A percentile compares a stretch with the other conserved stretches of the same genome.
phyloP scores from a whole-genome alignment of 495 filamentous ascomycete species.

The Neurospora hispaniola region DNA sequence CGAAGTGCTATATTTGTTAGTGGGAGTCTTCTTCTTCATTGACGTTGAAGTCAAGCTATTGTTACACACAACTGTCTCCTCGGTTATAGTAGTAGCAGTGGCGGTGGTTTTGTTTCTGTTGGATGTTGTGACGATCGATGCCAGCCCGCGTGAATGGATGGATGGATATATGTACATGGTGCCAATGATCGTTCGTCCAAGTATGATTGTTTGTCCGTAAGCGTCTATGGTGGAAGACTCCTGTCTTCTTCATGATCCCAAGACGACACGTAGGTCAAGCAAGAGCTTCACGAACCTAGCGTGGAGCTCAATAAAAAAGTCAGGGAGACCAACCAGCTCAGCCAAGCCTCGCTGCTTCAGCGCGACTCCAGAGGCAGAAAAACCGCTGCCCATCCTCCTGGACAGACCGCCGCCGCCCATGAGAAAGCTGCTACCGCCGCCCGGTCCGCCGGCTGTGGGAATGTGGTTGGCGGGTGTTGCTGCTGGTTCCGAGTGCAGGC shows the following conservation, averaged over 20 bases:
- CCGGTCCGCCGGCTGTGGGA: background rate
- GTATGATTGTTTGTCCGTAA: background rate
- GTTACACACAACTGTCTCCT: background rate
- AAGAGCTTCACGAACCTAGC: slow-evolving; percentile 64
- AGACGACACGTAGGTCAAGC: slow-evolving; percentile 48
- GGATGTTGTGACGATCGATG: background rate
- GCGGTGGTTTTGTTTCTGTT: background rate
- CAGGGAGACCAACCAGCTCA: slow-evolving; percentile 75
- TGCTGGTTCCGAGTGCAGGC: slow-evolving; percentile 14
- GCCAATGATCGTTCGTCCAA: background rate
- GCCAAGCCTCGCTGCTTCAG: slow-evolving; percentile 67
- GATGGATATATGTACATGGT: background rate
- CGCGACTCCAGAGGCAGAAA: slow-evolving; percentile 31
- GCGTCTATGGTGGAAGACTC: background rate
- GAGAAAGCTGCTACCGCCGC: slow-evolving; percentile 33
- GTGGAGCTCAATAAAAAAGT: slow-evolving; percentile 85
- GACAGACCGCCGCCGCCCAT: slow-evolving; percentile 31
- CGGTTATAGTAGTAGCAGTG: background rate
- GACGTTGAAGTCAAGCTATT: background rate
- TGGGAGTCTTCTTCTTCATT: background rate
- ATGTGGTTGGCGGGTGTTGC: slow-evolving; percentile 7
- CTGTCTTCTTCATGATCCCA: slow-evolving; percentile 24
- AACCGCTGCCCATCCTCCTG: slow-evolving; percentile 25
- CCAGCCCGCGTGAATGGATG: background rate
- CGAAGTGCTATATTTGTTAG: background rate